A percentile compares a stretch with the other conserved stretches of the same genome.
Evolutionary conservation across 2,329 filamentous ascomycete species (phyloP).

Genomic region (Colletotrichum destructivum): DNA sequence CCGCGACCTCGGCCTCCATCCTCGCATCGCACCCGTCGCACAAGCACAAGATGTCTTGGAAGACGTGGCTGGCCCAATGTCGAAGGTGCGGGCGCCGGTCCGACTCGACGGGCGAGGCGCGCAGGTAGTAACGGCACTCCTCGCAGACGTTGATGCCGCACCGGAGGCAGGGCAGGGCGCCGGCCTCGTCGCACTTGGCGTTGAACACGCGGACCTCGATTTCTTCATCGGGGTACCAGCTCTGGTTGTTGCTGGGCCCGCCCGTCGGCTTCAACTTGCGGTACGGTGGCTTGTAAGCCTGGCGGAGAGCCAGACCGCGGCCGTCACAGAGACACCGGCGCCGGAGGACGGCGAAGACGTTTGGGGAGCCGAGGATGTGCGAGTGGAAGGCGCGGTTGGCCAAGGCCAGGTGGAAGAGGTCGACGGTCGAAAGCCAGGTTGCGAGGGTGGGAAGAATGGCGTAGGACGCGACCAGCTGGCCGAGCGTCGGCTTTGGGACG

Average conservation of each 20-base stretch:
- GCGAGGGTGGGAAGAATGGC: slow-evolving; percentile 28
- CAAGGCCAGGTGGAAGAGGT: slow-evolving; percentile 30
- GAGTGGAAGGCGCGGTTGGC: slow-evolving; percentile 14
- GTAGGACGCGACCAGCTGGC: background rate
- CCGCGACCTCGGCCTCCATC: slow-evolving; percentile 13
- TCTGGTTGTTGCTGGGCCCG: background rate
- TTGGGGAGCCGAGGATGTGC: slow-evolving; percentile 5
- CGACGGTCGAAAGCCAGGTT: slow-evolving; percentile 22
- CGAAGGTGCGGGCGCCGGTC: slow-evolving; percentile 33
- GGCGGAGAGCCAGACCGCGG: slow-evolving; percentile 29
- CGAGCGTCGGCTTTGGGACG: too few relatives aligned
- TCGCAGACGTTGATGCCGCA: slow-evolving; percentile 43
- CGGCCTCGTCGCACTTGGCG: slow-evolving; percentile 32
- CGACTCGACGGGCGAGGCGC: background rate
- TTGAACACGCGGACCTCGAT: slow-evolving; percentile 39
- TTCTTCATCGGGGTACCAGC: slow-evolving; percentile 19
- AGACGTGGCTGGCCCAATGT: background rate
- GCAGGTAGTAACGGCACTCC: slow-evolving; percentile 41
- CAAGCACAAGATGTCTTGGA: slow-evolving; percentile 24
- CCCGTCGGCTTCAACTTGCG: too few relatives aligned
- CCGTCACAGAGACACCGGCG: slow-evolving; percentile 36
- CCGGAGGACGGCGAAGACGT: slow-evolving; percentile 25
- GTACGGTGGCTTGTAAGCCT: background rate
- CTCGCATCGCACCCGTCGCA: slow-evolving; percentile 33
- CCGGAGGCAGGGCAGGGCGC: slow-evolving; percentile 29